These are phyloP conservation scores for Stephania japonica DNA, from an alignment of 164 flowering plant genomes.

Conservation along the genomic window DNA sequence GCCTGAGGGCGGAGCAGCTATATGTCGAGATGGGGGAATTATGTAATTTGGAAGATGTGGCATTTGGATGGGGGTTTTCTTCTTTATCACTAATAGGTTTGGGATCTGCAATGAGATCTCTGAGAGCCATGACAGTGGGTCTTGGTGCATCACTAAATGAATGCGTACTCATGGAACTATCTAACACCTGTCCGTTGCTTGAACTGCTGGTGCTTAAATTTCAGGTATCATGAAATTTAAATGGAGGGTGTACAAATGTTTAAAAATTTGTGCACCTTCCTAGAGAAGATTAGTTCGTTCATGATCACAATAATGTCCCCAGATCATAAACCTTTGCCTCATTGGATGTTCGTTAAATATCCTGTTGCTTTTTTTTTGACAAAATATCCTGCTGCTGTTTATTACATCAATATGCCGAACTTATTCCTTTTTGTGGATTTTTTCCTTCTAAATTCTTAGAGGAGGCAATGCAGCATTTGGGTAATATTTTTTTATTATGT, in stretches of 20 bases:
- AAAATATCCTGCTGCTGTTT: not conserved
- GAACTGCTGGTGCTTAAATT: conserved; percentile 56
- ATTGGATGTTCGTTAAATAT: not conserved
- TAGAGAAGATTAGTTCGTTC: not conserved
- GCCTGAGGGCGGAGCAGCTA: conserved; percentile 16
- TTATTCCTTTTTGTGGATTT: not conserved
- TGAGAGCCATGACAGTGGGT: conserved; percentile 49
- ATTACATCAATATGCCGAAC: not conserved
- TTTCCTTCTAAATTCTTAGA: not conserved
- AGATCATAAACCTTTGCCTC: not conserved
- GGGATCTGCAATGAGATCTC: conserved; percentile 40
- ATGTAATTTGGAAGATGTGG: conserved; percentile 50
- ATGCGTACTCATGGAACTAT: conserved; percentile 35
- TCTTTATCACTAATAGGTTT: conserved; percentile 38
- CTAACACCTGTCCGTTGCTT: conserved; percentile 51
- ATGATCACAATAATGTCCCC: not conserved
- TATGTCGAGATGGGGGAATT: conserved; percentile 33
- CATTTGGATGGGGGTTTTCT: conserved; percentile 75
- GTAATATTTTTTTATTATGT: not conserved
- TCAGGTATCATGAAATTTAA: conserved; percentile 41
- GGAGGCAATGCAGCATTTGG: not conserved
- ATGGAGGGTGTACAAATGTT: not conserved
- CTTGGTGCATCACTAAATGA: conserved; percentile 66
- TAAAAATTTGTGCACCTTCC: not conserved
- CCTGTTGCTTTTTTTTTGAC: not conserved